These are phyloP conservation scores for Grigorovia transvaalensis DNA, from an alignment of 805 yeast genomes.

Conservation along the genomic window DNA sequence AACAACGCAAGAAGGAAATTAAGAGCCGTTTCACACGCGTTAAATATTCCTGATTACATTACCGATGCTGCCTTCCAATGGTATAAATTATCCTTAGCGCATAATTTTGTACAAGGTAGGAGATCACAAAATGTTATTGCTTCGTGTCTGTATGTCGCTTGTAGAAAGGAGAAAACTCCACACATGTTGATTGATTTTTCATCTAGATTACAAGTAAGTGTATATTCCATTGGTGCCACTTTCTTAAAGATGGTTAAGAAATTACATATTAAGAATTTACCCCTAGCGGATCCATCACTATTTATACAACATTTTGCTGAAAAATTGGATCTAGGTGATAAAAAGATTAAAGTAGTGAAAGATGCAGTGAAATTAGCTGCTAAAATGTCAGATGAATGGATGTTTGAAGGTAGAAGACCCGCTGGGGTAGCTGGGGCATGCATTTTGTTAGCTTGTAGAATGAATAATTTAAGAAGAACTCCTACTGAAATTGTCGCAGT, in stretches of 20 bases:
- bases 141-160: slow-evolving; percentile 88
- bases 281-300: slow-evolving; percentile 87
- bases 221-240: slow-evolving; percentile 92
- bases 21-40: slow-evolving; percentile 65
- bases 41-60: slow-evolving; percentile 73
- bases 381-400: slow-evolving; percentile 92
- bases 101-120: slow-evolving; percentile 95
- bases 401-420: slow-evolving; percentile 92
- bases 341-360: slow-evolving; percentile 60
- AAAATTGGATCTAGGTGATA: slow-evolving; percentile 68
- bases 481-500: slow-evolving; percentile 92
- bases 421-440: slow-evolving; percentile 99
- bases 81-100: slow-evolving; percentile 77
- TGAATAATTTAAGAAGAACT: slow-evolving; percentile 88
- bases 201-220: slow-evolving; percentile 79
- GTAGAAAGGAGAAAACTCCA: slow-evolving; percentile 82
- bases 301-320: slow-evolving; percentile 93
- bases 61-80: slow-evolving; percentile 81
- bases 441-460: slow-evolving; percentile 82
- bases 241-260: slow-evolving; percentile 86
- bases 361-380: slow-evolving; percentile 84
- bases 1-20: slow-evolving; percentile 75
- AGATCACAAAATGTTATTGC: slow-evolving; percentile 91
- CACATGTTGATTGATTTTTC: slow-evolving; percentile 96
- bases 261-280: slow-evolving; percentile 64